These are phyloP conservation scores for Tolypocladium album DNA, from an alignment of 2,329 filamentous ascomycete species.

Conservation along the genomic window DNA sequence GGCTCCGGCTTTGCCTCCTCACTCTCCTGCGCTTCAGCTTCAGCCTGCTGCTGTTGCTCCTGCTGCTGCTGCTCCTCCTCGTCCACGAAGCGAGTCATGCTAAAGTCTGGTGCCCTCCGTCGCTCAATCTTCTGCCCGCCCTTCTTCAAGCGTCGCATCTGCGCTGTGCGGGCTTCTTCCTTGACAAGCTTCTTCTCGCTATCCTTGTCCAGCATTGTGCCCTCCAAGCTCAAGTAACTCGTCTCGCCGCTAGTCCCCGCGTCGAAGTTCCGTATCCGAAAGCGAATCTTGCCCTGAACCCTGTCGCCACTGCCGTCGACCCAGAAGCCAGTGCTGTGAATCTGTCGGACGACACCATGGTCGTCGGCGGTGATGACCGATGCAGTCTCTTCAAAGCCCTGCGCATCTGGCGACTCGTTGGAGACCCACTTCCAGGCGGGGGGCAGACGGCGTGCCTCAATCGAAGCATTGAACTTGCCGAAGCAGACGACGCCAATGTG, in stretches of 20 bases:
- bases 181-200: slow-evolving; percentile 48
- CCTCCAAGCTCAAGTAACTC: slow-evolving; percentile 76
- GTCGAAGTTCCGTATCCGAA: slow-evolving; percentile 78
- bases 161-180: slow-evolving; percentile 32
- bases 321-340: slow-evolving; percentile 60
- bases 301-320: slow-evolving; percentile 58
- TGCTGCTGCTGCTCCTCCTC: slow-evolving; percentile 32
- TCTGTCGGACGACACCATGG: slow-evolving; percentile 41
- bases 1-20: slow-evolving; percentile 12
- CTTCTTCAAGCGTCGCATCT: slow-evolving; percentile 23
- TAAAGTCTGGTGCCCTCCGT: slow-evolving; percentile 38
- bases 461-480: slow-evolving; percentile 84
- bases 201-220: slow-evolving; percentile 65
- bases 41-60: slow-evolving; percentile 10
- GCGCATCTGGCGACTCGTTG: slow-evolving; percentile 29
- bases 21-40: slow-evolving; percentile 6
- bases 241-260: slow-evolving; percentile 63
- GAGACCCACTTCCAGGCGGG: slow-evolving; percentile 71
- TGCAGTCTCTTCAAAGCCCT: slow-evolving; percentile 29
- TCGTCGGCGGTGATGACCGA: slow-evolving; percentile 31
- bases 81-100: slow-evolving; percentile 43
- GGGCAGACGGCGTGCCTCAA: slow-evolving; percentile 68
- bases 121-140: slow-evolving; percentile 16
- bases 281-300: slow-evolving; percentile 60
- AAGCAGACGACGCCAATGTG: slow-evolving; percentile 84